Conservation (phyloP, 164 flowering plant species). For the Tetrastigma voinierianum region DNA sequence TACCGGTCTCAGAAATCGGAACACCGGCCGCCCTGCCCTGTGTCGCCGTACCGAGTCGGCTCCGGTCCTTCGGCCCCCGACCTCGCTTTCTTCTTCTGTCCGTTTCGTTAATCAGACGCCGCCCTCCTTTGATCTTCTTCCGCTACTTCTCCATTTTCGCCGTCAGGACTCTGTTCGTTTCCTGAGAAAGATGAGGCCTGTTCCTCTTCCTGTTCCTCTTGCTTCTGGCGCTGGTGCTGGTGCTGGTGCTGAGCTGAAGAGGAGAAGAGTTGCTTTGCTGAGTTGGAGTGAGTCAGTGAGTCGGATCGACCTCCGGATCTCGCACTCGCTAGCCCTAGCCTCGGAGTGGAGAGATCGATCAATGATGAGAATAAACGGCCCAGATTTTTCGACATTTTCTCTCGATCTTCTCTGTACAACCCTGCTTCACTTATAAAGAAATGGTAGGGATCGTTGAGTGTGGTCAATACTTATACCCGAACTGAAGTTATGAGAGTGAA, state of each 20-base stretch:
- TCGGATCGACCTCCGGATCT: conserved; percentile 3
- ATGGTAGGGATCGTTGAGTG: too few relatives aligned
- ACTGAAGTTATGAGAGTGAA: too few relatives aligned
- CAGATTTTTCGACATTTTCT: conserved; percentile 24
- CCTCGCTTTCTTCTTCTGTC: conserved; percentile 39
- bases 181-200: not conserved
- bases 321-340: conserved; percentile 1
- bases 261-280: conserved; percentile 16
- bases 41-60: conserved; percentile 67
- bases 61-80: conserved; percentile 76
- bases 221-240: conserved; percentile 1
- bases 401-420: not conserved
- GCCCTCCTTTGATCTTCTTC: conserved; percentile 25
- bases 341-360: conserved; percentile 11
- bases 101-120: conserved; percentile 29
- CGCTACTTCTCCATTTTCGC: conserved; percentile 15
- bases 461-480: too few relatives aligned
- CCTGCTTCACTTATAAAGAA: too few relatives aligned
- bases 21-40: conserved; percentile 70
- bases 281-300: conserved; percentile 1
- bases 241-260: conserved; percentile 15
- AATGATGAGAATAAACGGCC: conserved; percentile 23
- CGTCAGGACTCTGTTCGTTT: conserved; percentile 5
- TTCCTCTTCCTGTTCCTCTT: not conserved
- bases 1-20: conserved; percentile 43